Evolutionary conservation across 768 basidiomycete genomes (phyloP), one percentile per base, ranked within the genome.

Genomic region (Hericium erinaceus): DNA sequence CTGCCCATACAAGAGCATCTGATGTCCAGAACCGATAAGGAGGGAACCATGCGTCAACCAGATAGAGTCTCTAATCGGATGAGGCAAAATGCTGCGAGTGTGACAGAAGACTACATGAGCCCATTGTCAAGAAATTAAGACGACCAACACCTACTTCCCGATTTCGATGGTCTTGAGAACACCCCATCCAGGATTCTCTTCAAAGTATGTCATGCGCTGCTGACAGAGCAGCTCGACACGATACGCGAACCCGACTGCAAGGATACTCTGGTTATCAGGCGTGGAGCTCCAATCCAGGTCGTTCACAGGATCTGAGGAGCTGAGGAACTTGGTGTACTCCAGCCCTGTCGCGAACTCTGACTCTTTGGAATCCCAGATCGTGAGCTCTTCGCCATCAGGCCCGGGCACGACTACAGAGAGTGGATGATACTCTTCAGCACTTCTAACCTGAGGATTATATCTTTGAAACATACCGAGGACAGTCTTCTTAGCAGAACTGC

Each of bases 281-380:
- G 93, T 95, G 16, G 93, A 87, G 37, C 88, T 90, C 94, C 94
- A 97, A 68, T 95, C 93, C 22, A 97, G 77, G 65, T 95, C 92
- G 58, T 84, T 79, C 46, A 97, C 81, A 16, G 74, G 74, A 64
- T 90, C 85, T 16, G 73, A 69, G 39, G 69, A 54, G 49, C 65
- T 65, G 59, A 81, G 85, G 13, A 81, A 68, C 40, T 77, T 75
- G 44, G 78, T 76, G 66, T 85, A 88, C 69, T 97, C 95, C 51
- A 95, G 74, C 2, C 95, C 95, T 4, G 89, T 87, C 8, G 92
- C 84, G 69, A 98, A 98, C 69, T 95, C 91, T 16, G 90, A 94
- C 69, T 90, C 89, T 54, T 87, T 87, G 0, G 94, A 97, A 70
- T 98, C 93, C 95, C 95, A 98, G 16, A 98, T 92, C 0, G 92